These are phyloP conservation scores for Lineolata rhizophorae DNA, from an alignment of 495 filamentous ascomycete genomes.

Conservation along the genomic window DNA sequence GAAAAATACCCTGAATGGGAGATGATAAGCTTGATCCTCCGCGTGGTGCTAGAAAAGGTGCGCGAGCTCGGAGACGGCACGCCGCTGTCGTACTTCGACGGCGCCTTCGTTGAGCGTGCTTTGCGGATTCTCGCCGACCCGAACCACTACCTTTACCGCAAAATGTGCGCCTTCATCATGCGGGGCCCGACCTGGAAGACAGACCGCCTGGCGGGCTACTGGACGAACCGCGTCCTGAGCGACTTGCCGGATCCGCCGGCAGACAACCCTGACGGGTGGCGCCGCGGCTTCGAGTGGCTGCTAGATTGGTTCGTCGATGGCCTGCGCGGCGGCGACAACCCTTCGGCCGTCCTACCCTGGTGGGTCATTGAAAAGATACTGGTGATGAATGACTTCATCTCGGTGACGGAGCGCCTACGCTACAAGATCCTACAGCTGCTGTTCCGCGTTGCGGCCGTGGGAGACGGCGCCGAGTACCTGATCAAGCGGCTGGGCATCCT, in stretches of 20 bases:
- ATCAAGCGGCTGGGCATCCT: conserved; percentile 62
- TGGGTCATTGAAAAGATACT: conserved; percentile 64
- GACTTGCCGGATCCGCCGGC: conserved; percentile 46
- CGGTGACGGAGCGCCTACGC: conserved; percentile 31
- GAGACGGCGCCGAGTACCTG: conserved; percentile 63
- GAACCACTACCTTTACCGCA: conserved; percentile 62
- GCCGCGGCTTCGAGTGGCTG: conserved; percentile 62
- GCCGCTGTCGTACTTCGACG: too few relatives aligned
- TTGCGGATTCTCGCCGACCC: conserved; percentile 51
- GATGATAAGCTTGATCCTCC: conserved; percentile 50
- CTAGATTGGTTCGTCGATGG: conserved; percentile 53
- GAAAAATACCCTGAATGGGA: conserved; percentile 44
- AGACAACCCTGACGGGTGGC: conserved; percentile 56
- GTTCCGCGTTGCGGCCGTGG: conserved; percentile 48
- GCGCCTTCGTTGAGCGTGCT: conserved; percentile 49
- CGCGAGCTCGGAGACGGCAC: too few relatives aligned
- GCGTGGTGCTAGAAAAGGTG: conserved; percentile 59
- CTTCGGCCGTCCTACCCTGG: conserved; percentile 62
- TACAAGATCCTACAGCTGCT: conserved; percentile 52
- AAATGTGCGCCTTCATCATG: conserved; percentile 67
- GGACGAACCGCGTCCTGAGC: conserved; percentile 46
- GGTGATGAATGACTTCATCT: conserved; percentile 43
- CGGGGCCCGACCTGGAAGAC: conserved; percentile 51
- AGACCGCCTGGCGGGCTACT: conserved; percentile 50
- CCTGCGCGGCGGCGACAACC: conserved; percentile 42